Evolutionary conservation across 768 basidiomycete species (phyloP).

Genomic region (Phanerochaete sordida): DNA sequence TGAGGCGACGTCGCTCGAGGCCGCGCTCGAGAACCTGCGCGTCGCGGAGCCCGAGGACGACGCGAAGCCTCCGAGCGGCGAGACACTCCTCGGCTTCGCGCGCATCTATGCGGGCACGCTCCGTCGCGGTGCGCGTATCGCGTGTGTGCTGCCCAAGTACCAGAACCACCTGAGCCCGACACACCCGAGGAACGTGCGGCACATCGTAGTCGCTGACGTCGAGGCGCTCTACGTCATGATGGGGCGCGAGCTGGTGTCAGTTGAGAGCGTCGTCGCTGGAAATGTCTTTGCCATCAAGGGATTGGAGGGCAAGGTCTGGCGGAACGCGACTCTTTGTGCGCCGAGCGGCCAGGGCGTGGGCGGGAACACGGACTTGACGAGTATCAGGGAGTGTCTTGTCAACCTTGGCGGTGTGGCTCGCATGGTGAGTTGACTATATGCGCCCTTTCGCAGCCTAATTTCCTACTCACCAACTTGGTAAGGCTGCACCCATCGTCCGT

Average conservation of each 20-base stretch:
- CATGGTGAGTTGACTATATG: constrained; percentile 40
- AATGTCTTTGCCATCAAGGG: constrained; percentile 94
- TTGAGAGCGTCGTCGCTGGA: constrained; percentile 81
- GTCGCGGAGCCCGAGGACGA: constrained; percentile 19
- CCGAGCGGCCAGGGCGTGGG: constrained; percentile 44
- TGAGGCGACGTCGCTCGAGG: constrained; percentile 13
- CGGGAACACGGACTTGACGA: constrained; percentile 27
- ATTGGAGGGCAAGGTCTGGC: constrained; percentile 83
- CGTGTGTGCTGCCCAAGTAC: constrained; percentile 87
- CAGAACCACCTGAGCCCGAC: constrained; percentile 53
- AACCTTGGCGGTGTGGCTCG: constrained; percentile 75
- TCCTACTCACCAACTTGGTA: background rate
- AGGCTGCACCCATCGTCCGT: constrained; percentile 90
- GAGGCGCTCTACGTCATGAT: constrained; percentile 93
- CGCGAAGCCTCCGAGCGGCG: constrained; percentile 35
- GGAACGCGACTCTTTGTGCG: constrained; percentile 87
- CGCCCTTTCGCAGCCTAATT: background rate
- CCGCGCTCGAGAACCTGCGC: constrained; percentile 18
- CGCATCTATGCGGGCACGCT: constrained; percentile 91
- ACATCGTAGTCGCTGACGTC: constrained; percentile 58
- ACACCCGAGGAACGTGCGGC: constrained; percentile 65
- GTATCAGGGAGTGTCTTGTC: constrained; percentile 54
- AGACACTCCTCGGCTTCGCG: constrained; percentile 88
- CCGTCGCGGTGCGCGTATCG: constrained; percentile 55
- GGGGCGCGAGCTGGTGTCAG: constrained; percentile 89